A percentile compares a stretch with the other conserved stretches of the same genome.
Conservation (phyloP, 1,139 yeast genomes). For the Hansenula lynferdii region DNA sequence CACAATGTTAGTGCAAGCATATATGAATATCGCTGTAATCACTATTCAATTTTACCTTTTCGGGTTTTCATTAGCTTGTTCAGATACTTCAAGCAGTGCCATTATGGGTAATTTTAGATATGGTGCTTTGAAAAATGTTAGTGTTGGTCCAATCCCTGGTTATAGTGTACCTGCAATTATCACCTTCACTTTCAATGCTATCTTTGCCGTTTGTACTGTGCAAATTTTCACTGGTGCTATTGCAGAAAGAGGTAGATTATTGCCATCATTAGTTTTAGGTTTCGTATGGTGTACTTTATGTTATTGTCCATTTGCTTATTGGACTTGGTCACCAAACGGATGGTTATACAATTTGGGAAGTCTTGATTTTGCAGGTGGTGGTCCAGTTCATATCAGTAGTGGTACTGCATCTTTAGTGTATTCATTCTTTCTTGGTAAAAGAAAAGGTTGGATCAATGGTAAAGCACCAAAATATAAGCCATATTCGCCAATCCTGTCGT, state of each 20-base stretch:
- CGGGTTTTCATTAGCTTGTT: slow-evolving; percentile 40
- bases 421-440: slow-evolving; percentile 36
- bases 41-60: slow-evolving; percentile 39
- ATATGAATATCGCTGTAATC: slow-evolving; percentile 34
- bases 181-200: slow-evolving; percentile 36
- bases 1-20: slow-evolving; percentile 37
- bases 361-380: slow-evolving; percentile 46
- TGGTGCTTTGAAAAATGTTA: slow-evolving; percentile 36
- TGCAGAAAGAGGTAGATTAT: slow-evolving; percentile 38
- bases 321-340: slow-evolving; percentile 42
- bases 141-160: slow-evolving; percentile 34
- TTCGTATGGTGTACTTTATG: slow-evolving; percentile 37
- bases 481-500: slow-evolving; percentile 37
- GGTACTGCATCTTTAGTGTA: slow-evolving; percentile 36
- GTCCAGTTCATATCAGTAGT: slow-evolving; percentile 42
- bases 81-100: slow-evolving; percentile 32
- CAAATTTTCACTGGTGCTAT: slow-evolving; percentile 43
- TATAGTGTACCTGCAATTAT: slow-evolving; percentile 37
- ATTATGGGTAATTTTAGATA: slow-evolving; percentile 34
- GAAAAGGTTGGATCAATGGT: slow-evolving; percentile 33
- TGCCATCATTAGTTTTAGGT: slow-evolving; percentile 39
- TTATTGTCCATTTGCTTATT: slow-evolving; percentile 41
- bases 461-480: slow-evolving; percentile 26
- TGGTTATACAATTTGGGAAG: slow-evolving; percentile 39
- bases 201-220: slow-evolving; percentile 43